Percentiles rank a stretch among this genome's conserved stretches.
phyloP scores from a whole-genome alignment of 2,329 filamentous ascomycete genomes.

The Aureobasidium sp. region DNA sequence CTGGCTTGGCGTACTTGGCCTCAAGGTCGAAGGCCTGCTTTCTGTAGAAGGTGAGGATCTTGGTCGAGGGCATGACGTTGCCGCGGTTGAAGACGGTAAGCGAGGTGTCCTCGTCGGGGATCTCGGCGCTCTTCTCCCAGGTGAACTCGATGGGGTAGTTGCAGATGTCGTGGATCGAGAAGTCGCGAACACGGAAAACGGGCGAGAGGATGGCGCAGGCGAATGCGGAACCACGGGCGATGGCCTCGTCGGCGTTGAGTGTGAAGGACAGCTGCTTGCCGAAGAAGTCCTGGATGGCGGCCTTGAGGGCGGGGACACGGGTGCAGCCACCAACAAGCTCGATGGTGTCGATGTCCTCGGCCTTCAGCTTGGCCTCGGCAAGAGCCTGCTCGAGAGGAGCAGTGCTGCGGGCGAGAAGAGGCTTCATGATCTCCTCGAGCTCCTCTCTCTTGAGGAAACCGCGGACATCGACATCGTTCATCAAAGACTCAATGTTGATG shows the following conservation, averaged over 20 bases:
- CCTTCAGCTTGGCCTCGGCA: slow-evolving; percentile 82
- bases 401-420: slow-evolving; percentile 67
- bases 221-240: slow-evolving; percentile 93
- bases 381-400: slow-evolving; percentile 82
- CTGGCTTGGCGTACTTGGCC: slow-evolving; percentile 84
- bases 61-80: slow-evolving; percentile 94
- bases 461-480: slow-evolving; percentile 93
- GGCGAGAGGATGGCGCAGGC: slow-evolving; percentile 96
- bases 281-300: slow-evolving; percentile 83
- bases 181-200: slow-evolving; percentile 97
- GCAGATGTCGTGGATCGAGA: slow-evolving; percentile 94
- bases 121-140: slow-evolving; percentile 98
- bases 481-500: slow-evolving; percentile 93
- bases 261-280: slow-evolving; percentile 90
- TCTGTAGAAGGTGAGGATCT: slow-evolving; percentile 98
- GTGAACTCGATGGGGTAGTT: slow-evolving; percentile 97
- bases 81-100: slow-evolving; percentile 96
- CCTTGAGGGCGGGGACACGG: slow-evolving; percentile 88
- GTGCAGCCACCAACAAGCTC: slow-evolving; percentile 94
- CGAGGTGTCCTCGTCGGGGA: slow-evolving; percentile 96
- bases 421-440: slow-evolving; percentile 83
- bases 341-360: slow-evolving; percentile 86
- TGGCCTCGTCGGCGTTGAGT: slow-evolving; percentile 95
- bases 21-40: slow-evolving; percentile 97
- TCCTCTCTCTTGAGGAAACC: slow-evolving; percentile 89